phyloP scores from a whole-genome alignment of 2,329 filamentous ascomycete species.

The Claviceps sp. region DNA sequence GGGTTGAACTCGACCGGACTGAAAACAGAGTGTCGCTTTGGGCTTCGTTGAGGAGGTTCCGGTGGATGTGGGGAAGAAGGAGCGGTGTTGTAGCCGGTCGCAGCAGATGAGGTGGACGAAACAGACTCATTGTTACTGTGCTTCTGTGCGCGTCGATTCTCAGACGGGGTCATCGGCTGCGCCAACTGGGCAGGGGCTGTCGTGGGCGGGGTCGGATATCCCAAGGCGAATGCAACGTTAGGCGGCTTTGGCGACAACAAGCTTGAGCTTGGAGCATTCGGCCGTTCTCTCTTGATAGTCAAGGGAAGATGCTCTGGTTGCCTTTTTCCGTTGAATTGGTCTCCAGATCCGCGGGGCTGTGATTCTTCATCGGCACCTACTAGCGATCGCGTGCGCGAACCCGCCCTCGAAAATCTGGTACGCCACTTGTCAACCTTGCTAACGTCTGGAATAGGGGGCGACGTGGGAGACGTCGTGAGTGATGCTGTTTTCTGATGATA shows the following conservation, averaged over 20 bases:
- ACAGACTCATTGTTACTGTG: conserved; percentile 8
- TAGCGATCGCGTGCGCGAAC: neutral
- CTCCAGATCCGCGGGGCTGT: neutral
- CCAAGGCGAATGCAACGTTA: conserved; percentile 1
- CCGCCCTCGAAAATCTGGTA: conserved; percentile 12
- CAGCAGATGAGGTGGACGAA: conserved; percentile 4
- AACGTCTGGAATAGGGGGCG: conserved; percentile 17
- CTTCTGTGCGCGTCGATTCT: conserved; percentile 1
- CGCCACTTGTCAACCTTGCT: conserved; percentile 21
- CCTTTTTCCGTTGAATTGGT: neutral
- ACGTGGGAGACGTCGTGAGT: conserved; percentile 14
- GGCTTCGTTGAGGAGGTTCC: conserved; percentile 16
- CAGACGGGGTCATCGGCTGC: neutral
- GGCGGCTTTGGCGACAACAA: neutral
- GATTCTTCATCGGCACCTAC: neutral
- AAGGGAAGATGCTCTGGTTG: neutral
- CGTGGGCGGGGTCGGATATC: neutral
- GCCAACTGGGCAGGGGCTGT: neutral
- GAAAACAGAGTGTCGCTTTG: conserved; percentile 12
- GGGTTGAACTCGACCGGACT: conserved; percentile 5
- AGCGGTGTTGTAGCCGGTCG: conserved; percentile 8
- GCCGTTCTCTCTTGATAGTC: neutral
- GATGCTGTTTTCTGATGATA: conserved; percentile 14
- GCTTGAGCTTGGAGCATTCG: neutral
- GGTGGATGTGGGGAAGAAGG: conserved; percentile 12